Evolutionary conservation across 805 yeast species (phyloP).

Genomic region (Cyberlindnera samutprakarnensis): DNA sequence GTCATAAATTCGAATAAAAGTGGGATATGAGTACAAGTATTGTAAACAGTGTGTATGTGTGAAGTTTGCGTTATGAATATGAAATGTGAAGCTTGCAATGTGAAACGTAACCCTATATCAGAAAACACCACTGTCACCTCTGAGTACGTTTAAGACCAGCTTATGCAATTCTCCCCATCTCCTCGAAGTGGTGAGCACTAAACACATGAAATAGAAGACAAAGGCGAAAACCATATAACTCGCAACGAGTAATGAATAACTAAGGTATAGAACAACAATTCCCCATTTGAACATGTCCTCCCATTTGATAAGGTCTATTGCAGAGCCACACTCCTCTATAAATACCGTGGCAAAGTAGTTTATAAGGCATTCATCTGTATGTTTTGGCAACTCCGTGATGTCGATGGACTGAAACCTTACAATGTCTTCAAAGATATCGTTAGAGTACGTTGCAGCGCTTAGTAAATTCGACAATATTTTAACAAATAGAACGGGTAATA

Average conservation of each 20-base stretch:
- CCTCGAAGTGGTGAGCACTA: slow-evolving; percentile 10
- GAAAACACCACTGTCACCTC: slow-evolving; percentile 8
- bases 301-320: slow-evolving; percentile 1
- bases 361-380: slow-evolving; percentile 4
- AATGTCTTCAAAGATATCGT: slow-evolving; percentile 13
- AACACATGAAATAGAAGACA: slow-evolving; percentile 10
- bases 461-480: slow-evolving; percentile 6
- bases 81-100: too few species aligned
- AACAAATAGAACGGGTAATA: slow-evolving; percentile 8
- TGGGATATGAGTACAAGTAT: too few species aligned
- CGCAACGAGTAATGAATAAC: slow-evolving; percentile 9
- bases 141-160: slow-evolving; percentile 5
- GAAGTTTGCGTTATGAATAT: too few species aligned
- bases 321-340: slow-evolving; percentile 1
- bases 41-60: too few species aligned
- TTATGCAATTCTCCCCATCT: slow-evolving; percentile 10
- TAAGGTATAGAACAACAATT: slow-evolving; percentile 7
- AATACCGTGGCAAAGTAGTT: slow-evolving; percentile 9
- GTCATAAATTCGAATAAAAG: too few species aligned
- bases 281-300: slow-evolving; percentile 1
- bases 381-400: slow-evolving; percentile 2
- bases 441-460: slow-evolving; percentile 12
- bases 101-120: neutral
- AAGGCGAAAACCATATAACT: slow-evolving; percentile 13
- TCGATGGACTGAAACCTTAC: neutral